phyloP scores from a whole-genome alignment of 2,329 filamentous ascomycete species.

The Botrytis sinoallii region DNA sequence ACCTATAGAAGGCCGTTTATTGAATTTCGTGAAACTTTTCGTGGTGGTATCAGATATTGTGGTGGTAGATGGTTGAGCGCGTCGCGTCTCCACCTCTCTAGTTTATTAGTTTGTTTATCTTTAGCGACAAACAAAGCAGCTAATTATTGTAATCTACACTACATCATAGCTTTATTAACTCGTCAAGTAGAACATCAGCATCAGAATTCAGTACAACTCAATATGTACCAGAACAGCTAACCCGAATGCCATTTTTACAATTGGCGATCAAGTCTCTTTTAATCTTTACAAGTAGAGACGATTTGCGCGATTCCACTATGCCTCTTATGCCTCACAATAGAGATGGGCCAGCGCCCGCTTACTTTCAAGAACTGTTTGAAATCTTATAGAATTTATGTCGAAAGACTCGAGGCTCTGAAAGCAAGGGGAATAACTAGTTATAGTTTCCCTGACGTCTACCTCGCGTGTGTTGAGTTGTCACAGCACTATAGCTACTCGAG shows the following conservation, averaged over 20 bases:
- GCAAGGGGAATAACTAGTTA: background rate
- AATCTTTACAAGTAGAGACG: background rate
- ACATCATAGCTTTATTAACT: background rate
- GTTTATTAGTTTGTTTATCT: background rate
- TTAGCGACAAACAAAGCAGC: background rate
- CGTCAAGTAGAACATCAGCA: background rate
- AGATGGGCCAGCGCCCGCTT: background rate
- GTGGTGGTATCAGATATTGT: background rate
- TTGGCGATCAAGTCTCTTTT: background rate
- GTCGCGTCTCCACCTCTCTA: background rate
- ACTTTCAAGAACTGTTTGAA: background rate
- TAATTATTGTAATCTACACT: background rate
- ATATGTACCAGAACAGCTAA: background rate
- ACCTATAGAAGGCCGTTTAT: background rate
- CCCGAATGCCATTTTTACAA: background rate
- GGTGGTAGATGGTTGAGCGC: background rate
- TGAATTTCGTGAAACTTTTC: background rate
- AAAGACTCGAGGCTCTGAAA: background rate
- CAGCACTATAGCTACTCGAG: background rate
- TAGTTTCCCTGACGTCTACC: background rate
- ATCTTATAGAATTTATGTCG: background rate
- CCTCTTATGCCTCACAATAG: background rate
- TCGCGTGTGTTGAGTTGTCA: background rate
- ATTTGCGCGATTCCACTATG: background rate
- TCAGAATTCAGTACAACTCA: background rate